A percentile compares a stretch with the other conserved stretches of the same genome.
Evolutionary conservation across 805 yeast genomes (phyloP).

Genomic region (Sungouiozyma ichnusensis): DNA sequence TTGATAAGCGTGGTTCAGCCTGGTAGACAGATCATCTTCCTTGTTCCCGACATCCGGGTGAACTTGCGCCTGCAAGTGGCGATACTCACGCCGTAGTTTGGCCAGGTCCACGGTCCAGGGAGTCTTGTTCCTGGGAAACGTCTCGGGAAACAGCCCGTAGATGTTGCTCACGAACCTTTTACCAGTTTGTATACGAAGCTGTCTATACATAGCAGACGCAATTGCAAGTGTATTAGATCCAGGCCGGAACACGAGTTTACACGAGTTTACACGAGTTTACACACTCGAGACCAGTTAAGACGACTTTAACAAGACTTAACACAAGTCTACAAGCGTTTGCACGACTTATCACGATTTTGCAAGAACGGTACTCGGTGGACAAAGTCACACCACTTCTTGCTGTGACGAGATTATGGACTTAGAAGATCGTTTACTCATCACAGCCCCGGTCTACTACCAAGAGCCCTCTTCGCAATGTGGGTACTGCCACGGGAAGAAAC

Average conservation of each 20-base stretch:
- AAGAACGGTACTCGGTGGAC: no score
- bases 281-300: no score
- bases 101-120: slow-evolving; percentile 52
- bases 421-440: slow-evolving; percentile 28
- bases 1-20: slow-evolving; percentile 68
- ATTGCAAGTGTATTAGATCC: no score
- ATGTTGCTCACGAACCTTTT: slow-evolving; percentile 27
- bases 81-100: slow-evolving; percentile 60
- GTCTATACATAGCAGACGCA: no score
- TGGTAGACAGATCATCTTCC: slow-evolving; percentile 32
- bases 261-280: no score
- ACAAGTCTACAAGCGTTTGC: no score
- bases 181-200: background rate
- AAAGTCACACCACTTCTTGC: no score
- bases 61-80: slow-evolving; percentile 55
- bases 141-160: slow-evolving; percentile 64
- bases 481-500: slow-evolving; percentile 51
- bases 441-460: slow-evolving; percentile 36
- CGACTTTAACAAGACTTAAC: no score
- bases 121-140: slow-evolving; percentile 59
- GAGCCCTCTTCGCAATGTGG: slow-evolving; percentile 47
- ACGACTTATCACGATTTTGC: no score
- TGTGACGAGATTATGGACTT: no score
- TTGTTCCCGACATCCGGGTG: slow-evolving; percentile 62
- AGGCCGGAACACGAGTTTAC: no score